These are phyloP conservation scores for Linnemannia zychae DNA, from an alignment of 192 early-diverging fungal species.

Conservation along the genomic window DNA sequence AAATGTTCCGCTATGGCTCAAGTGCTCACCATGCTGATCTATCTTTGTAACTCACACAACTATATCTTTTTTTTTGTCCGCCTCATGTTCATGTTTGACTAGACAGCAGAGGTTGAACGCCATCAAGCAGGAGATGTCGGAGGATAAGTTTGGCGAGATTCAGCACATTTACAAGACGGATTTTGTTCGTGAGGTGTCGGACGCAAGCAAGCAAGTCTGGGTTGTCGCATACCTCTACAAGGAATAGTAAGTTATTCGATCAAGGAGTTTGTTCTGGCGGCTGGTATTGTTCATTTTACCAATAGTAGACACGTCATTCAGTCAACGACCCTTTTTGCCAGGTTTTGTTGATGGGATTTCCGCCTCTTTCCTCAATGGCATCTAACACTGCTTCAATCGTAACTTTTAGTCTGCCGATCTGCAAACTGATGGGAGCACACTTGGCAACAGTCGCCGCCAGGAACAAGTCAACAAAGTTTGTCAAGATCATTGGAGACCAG, in stretches of 20 bases:
- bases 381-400: slow-evolving; percentile 12
- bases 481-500: slow-evolving; percentile 92
- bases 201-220: slow-evolving; percentile 82
- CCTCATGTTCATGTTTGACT: slow-evolving; percentile 1
- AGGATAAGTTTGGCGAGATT: slow-evolving; percentile 89
- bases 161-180: slow-evolving; percentile 94
- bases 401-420: slow-evolving; percentile 79
- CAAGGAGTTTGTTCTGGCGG: background rate
- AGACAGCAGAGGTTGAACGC: slow-evolving; percentile 88
- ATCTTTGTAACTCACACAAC: background rate
- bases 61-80: background rate
- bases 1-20: slow-evolving; percentile 2
- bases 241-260: slow-evolving; percentile 61
- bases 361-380: background rate
- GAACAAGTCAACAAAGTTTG: slow-evolving; percentile 93
- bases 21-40: slow-evolving; percentile 1
- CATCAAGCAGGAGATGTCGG: slow-evolving; percentile 76
- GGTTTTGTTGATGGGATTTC: no score
- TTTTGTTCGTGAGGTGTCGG: slow-evolving; percentile 89
- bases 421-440: slow-evolving; percentile 85
- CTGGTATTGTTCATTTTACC: no score
- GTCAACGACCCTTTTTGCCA: no score
- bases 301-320: no score
- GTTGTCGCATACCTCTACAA: slow-evolving; percentile 77
- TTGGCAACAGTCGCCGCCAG: slow-evolving; percentile 79